A percentile compares a stretch with the other conserved stretches of the same genome.
Conservation (phyloP, 306 rosid species). For the Luffa aegyptiaca region DNA sequence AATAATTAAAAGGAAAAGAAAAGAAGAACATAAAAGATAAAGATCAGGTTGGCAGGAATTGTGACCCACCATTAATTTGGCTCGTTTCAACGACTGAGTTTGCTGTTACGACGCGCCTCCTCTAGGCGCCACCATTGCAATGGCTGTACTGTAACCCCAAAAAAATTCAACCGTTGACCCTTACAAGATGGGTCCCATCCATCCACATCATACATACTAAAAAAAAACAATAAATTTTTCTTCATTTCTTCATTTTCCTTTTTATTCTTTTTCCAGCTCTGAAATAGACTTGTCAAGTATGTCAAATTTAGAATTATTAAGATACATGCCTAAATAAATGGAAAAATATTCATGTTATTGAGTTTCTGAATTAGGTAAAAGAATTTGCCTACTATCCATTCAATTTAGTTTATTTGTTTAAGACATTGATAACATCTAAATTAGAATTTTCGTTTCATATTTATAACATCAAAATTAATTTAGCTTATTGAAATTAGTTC, state of each 20-base stretch:
- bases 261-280: not conserved
- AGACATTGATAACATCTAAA: not conserved
- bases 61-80: slow-evolving; percentile 1
- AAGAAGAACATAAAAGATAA: not conserved
- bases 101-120: not conserved
- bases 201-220: not conserved
- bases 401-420: not conserved
- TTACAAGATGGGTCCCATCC: not conserved
- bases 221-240: not conserved
- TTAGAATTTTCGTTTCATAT: not conserved
- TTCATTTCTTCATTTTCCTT: not conserved
- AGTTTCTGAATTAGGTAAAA: not conserved
- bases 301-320: not conserved
- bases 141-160: not conserved
- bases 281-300: not conserved
- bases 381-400: too few species aligned
- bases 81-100: not conserved
- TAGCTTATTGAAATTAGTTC: not conserved
- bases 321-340: not conserved
- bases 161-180: not conserved
- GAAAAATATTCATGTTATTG: not conserved
- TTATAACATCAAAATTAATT: not conserved
- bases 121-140: not conserved
- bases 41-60: not conserved
- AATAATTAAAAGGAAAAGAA: not conserved